Conservation (phyloP, 345 rosid species). For the Syzygium aromaticum region DNA sequence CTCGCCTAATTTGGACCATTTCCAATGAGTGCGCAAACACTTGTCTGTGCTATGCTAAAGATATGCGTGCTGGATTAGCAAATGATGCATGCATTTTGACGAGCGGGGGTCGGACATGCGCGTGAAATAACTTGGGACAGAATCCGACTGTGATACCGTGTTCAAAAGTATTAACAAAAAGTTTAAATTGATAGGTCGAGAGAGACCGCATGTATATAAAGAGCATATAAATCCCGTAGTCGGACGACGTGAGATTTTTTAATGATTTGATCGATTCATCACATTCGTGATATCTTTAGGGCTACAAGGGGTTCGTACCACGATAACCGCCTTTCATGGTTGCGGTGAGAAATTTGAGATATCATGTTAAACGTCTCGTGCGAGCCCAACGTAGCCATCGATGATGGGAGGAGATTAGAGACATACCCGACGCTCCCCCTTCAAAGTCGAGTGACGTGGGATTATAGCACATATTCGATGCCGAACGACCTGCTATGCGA, state of each 20-base stretch:
- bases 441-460: background rate
- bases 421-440: background rate
- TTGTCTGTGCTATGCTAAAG: background rate
- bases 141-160: fast-evolving
- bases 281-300: background rate
- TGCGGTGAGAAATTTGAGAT: background rate
- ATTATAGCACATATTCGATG: background rate
- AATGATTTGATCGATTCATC: background rate
- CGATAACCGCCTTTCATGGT: background rate
- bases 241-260: background rate
- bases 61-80: background rate
- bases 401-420: background rate
- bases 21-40: background rate
- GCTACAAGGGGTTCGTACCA: background rate
- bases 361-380: background rate
- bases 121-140: background rate
- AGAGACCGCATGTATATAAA: background rate
- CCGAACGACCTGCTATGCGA: background rate
- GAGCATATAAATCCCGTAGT: no score
- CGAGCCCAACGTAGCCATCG: background rate
- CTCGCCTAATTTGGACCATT: background rate
- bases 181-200: fast-evolving
- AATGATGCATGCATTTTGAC: background rate
- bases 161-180: background rate
- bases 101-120: background rate